Evolutionary conservation across 2,329 filamentous ascomycete species (phyloP).

Genomic region (Arthrinium phaeospermum): DNA sequence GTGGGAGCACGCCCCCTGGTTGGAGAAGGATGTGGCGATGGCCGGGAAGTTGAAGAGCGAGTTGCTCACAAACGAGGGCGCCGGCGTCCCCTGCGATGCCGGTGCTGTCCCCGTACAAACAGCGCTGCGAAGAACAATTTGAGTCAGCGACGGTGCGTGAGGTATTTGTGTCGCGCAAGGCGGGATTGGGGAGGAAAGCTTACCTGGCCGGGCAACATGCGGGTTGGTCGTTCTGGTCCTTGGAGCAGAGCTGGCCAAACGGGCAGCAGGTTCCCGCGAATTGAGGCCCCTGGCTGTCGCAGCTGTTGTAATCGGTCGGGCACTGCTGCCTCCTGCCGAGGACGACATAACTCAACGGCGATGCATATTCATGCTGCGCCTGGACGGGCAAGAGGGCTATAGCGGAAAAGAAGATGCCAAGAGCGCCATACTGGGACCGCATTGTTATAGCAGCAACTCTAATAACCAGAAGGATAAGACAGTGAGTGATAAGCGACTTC

Average conservation of each 20-base stretch:
- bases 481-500: not conserved
- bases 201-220: constrained; percentile 62
- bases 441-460: constrained; percentile 13
- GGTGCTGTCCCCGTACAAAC: constrained; percentile 63
- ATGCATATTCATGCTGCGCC: constrained; percentile 22
- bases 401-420: not conserved
- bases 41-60: constrained; percentile 66
- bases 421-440: constrained; percentile 4
- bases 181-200: constrained; percentile 31
- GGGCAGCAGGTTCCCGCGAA: constrained; percentile 59
- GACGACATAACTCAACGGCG: constrained; percentile 32
- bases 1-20: constrained; percentile 56
- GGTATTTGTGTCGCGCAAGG: not conserved
- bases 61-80: constrained; percentile 61
- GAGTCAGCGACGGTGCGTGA: not conserved
- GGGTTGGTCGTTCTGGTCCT: constrained; percentile 54
- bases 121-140: constrained; percentile 42
- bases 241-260: constrained; percentile 54
- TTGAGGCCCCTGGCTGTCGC: constrained; percentile 51
- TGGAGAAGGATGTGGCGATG: constrained; percentile 57
- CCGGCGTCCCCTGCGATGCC: constrained; percentile 42
- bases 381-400: constrained; percentile 1
- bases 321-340: constrained; percentile 43
- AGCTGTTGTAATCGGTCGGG: constrained; percentile 56
- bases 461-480: not conserved